phyloP scores from a whole-genome alignment of 495 filamentous ascomycete species.

The Chaetomium fimeti region DNA sequence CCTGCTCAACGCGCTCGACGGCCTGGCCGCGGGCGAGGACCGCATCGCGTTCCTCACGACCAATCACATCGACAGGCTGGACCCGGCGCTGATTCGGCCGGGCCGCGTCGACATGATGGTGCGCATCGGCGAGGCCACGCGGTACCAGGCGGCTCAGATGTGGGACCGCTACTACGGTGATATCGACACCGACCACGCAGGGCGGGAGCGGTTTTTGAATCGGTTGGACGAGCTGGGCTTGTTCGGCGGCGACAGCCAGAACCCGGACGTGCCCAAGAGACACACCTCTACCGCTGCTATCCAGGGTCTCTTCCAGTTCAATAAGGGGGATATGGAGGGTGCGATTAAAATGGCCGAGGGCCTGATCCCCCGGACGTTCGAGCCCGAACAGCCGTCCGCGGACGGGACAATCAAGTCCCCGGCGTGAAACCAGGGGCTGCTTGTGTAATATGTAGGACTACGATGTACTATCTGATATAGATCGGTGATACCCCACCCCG shows the following conservation, averaged over 20 bases:
- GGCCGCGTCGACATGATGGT: slow-evolving; percentile 93
- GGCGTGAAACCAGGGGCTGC: slow-evolving; percentile 12
- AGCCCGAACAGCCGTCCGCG: slow-evolving; percentile 38
- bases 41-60: slow-evolving; percentile 92
- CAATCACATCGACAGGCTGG: slow-evolving; percentile 86
- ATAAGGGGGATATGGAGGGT: slow-evolving; percentile 84
- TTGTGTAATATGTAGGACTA: slow-evolving; percentile 6
- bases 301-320: slow-evolving; percentile 91
- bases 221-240: slow-evolving; percentile 51
- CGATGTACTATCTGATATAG: slow-evolving; percentile 20
- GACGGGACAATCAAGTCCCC: slow-evolving; percentile 36
- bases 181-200: slow-evolving; percentile 60
- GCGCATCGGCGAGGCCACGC: slow-evolving; percentile 80
- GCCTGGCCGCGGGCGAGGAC: slow-evolving; percentile 92
- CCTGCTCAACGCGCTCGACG: slow-evolving; percentile 88
- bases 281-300: slow-evolving; percentile 82
- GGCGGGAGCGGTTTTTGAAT: slow-evolving; percentile 54
- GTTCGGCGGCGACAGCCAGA: slow-evolving; percentile 41
- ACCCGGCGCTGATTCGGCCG: slow-evolving; percentile 84
- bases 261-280: slow-evolving; percentile 44
- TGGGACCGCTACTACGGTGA: slow-evolving; percentile 95
- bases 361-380: slow-evolving; percentile 55
- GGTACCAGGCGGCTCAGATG: slow-evolving; percentile 78
- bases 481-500: slow-evolving; percentile 23
- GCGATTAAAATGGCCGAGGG: slow-evolving; percentile 77